Conservation (phyloP, 176 grass and related monocot species). For the Hsuehochloa calcarea region DNA sequence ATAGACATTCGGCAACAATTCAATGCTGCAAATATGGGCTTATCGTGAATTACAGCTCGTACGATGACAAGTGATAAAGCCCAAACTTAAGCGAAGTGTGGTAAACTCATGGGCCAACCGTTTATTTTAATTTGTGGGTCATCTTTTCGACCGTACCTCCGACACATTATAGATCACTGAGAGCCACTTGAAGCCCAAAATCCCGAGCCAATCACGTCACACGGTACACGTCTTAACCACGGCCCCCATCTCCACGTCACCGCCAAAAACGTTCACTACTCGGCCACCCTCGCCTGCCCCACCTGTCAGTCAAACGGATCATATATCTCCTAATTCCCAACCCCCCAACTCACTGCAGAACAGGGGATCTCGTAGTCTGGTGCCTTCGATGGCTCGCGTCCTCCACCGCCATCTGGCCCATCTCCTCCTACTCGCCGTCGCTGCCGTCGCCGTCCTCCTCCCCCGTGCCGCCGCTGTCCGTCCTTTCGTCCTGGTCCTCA, state of each 20-base stretch:
- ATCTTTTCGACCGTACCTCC: not conserved
- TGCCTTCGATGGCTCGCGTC: slow-evolving; percentile 37
- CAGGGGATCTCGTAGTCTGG: slow-evolving; percentile 36
- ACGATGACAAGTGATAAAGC: too few relatives aligned
- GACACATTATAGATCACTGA: not conserved
- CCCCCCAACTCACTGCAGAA: not conserved
- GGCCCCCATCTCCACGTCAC: slow-evolving; percentile 22
- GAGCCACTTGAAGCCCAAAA: not conserved
- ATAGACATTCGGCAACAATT: not conserved
- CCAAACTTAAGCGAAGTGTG: not conserved
- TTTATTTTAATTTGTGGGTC: not conserved
- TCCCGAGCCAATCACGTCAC: slow-evolving; percentile 44
- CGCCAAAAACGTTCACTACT: not conserved
- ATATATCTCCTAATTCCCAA: not conserved
- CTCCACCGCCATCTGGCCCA: slow-evolving; percentile 16
- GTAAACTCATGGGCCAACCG: not conserved
- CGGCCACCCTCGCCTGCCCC: not conserved
- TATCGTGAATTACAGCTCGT: too few relatives aligned
- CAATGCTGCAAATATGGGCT: too few relatives aligned
- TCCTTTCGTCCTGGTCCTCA: slow-evolving; percentile 71
- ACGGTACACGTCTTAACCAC: slow-evolving; percentile 31
- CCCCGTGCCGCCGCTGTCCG: slow-evolving; percentile 40
- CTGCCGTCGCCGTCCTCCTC: slow-evolving; percentile 15
- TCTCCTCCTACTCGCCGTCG: slow-evolving; percentile 36
- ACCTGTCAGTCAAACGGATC: slow-evolving; percentile 34